Percentiles rank a stretch among this genome's conserved stretches.
Conservation (phyloP, 306 rosid species). For the Castanea sativa region DNA sequence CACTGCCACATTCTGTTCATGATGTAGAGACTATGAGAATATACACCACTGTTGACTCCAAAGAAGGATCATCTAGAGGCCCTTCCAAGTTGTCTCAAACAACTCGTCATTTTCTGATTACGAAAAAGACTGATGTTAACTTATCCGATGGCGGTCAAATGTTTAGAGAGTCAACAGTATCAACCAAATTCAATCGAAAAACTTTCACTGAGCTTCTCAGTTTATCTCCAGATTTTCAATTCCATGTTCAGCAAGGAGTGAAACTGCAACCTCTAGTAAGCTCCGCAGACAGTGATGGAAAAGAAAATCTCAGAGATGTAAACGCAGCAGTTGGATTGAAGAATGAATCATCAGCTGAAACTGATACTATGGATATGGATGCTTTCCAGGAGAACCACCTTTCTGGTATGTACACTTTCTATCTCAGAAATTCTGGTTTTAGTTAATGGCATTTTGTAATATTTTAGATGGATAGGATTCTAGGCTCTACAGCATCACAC, state of each 20-base stretch:
- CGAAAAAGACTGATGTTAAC: slow-evolving; percentile 40
- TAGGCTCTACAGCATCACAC: not conserved
- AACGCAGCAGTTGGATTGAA: slow-evolving; percentile 33
- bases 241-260: slow-evolving; percentile 29
- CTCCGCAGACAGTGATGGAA: slow-evolving; percentile 37
- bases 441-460: not conserved
- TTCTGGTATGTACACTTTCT: slow-evolving; percentile 45
- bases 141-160: slow-evolving; percentile 41
- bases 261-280: slow-evolving; percentile 49
- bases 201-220: slow-evolving; percentile 28
- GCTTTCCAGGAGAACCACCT: slow-evolving; percentile 46
- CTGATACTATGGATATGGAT: slow-evolving; percentile 66
- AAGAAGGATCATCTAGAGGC: slow-evolving; percentile 49
- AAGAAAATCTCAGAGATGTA: slow-evolving; percentile 33
- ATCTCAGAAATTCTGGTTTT: not conserved
- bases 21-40: slow-evolving; percentile 47
- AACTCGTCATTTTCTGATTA: slow-evolving; percentile 44
- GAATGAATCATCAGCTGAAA: slow-evolving; percentile 76
- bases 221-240: slow-evolving; percentile 35
- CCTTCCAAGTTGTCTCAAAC: slow-evolving; percentile 52
- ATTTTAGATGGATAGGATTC: not conserved
- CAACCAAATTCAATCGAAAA: slow-evolving; percentile 46
- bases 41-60: slow-evolving; percentile 42
- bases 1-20: slow-evolving; percentile 43
- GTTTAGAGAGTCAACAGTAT: slow-evolving; percentile 31